Percentiles rank a stretch among this genome's conserved stretches.
These are phyloP conservation scores for Suillus weaverae DNA, from an alignment of 768 basidiomycete species.

Conservation along the genomic window DNA sequence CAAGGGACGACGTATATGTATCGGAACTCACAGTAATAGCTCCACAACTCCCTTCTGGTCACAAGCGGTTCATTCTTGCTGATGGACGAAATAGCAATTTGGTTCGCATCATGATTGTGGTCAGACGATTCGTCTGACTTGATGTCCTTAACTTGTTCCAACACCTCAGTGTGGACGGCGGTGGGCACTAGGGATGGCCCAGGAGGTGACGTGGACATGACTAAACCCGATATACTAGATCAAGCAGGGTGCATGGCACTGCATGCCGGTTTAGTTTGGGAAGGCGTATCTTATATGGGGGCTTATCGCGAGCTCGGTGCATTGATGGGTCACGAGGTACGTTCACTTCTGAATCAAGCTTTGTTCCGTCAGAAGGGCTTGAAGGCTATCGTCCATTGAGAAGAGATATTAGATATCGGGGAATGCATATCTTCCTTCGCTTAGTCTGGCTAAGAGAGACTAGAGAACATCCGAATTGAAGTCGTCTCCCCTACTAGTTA, in stretches of 20 bases:
- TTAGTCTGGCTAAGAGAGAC: background rate
- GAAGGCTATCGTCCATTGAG: background rate
- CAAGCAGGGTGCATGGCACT: background rate
- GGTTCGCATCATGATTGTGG: constrained; percentile 7
- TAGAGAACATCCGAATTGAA: background rate
- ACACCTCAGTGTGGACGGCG: constrained; percentile 4
- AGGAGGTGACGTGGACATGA: constrained; percentile 16
- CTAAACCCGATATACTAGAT: background rate
- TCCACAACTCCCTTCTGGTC: constrained; percentile 74
- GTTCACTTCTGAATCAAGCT: background rate
- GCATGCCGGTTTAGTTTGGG: background rate
- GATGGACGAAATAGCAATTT: constrained; percentile 41
- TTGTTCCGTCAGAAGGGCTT: background rate
- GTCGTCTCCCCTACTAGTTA: too few species aligned
- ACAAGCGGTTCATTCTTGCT: constrained; percentile 64
- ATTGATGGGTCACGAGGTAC: background rate
- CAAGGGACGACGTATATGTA: background rate
- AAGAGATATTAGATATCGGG: background rate
- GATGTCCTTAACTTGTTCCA: constrained; percentile 11
- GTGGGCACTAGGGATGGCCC: background rate
- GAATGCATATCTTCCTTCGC: background rate
- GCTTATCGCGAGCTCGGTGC: background rate
- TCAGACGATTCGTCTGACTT: constrained; percentile 10
- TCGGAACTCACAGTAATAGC: constrained; percentile 65
- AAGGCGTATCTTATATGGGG: background rate